These are phyloP conservation scores for Sideroxylon spinosum DNA, from an alignment of 179 eudicot species.

Conservation along the genomic window DNA sequence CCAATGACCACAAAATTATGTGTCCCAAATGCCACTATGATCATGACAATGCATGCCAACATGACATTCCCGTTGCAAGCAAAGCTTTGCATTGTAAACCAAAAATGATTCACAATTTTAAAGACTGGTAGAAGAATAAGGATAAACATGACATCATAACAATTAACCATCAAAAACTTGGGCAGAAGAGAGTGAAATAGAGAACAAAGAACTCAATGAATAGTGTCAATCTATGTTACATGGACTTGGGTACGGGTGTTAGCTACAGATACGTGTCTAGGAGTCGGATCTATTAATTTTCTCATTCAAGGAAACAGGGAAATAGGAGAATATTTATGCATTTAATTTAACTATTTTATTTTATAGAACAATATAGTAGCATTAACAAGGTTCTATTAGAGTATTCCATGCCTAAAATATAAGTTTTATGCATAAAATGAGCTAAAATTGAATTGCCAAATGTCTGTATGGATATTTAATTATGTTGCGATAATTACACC, in stretches of 20 bases:
- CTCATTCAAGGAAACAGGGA: too few relatives aligned
- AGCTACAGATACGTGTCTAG: background rate
- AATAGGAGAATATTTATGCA: too few relatives aligned
- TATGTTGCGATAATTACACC: too few relatives aligned
- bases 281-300: too few relatives aligned
- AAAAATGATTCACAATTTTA: conserved; percentile 3
- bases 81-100: background rate
- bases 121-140: background rate
- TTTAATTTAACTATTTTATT: too few relatives aligned
- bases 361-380: too few relatives aligned
- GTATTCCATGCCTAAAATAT: too few relatives aligned
- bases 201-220: background rate
- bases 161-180: background rate
- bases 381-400: too few relatives aligned
- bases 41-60: background rate
- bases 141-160: background rate
- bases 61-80: background rate
- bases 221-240: background rate
- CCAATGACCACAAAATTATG: background rate
- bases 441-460: too few relatives aligned
- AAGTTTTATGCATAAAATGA: too few relatives aligned
- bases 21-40: background rate
- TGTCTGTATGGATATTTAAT: too few relatives aligned
- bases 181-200: too few relatives aligned
- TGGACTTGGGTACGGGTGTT: background rate